These are phyloP conservation scores for Westerdykella aurantiaca DNA, from an alignment of 2,329 filamentous ascomycete genomes.

Conservation along the genomic window DNA sequence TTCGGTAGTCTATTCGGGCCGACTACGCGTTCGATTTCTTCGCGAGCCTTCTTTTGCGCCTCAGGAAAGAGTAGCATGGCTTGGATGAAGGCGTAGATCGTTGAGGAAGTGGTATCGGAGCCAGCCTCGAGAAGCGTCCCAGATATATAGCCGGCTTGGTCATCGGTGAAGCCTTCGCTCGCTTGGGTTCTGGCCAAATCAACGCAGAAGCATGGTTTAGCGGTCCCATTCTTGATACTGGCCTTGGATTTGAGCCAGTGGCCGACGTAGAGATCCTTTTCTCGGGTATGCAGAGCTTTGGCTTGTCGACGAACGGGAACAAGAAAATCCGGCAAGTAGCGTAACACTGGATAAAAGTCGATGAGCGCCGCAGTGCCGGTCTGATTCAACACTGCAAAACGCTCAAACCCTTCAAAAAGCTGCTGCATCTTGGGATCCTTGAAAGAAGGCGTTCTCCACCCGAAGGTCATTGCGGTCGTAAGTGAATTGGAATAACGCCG, in stretches of 20 bases:
- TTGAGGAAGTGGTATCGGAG: slow-evolving; percentile 27
- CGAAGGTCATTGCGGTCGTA: too few relatives aligned
- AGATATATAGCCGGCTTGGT: slow-evolving; percentile 15
- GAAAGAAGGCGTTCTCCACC: too few relatives aligned
- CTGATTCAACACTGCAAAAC: too few relatives aligned
- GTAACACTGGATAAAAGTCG: too few relatives aligned
- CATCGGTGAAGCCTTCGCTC: slow-evolving; percentile 7
- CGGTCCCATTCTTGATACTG: background rate
- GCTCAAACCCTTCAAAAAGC: too few relatives aligned
- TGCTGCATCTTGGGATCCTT: too few relatives aligned
- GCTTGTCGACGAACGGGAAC: too few relatives aligned
- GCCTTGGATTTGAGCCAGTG: slow-evolving; percentile 5
- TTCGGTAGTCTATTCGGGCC: slow-evolving; percentile 43
- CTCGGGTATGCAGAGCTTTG: slow-evolving; percentile 8
- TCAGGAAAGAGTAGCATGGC: slow-evolving; percentile 24
- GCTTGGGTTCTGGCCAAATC: slow-evolving; percentile 6
- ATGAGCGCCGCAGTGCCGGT: too few relatives aligned
- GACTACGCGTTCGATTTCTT: slow-evolving; percentile 45
- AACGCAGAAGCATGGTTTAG: slow-evolving; percentile 8
- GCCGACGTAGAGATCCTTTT: slow-evolving; percentile 41
- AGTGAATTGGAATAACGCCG: too few relatives aligned
- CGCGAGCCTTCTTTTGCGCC: slow-evolving; percentile 39
- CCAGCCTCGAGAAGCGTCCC: slow-evolving; percentile 30
- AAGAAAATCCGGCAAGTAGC: too few relatives aligned
- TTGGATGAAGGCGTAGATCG: slow-evolving; percentile 28